Conservation (phyloP, 805 yeast genomes). For the Gaillardinia entomophila region DNA sequence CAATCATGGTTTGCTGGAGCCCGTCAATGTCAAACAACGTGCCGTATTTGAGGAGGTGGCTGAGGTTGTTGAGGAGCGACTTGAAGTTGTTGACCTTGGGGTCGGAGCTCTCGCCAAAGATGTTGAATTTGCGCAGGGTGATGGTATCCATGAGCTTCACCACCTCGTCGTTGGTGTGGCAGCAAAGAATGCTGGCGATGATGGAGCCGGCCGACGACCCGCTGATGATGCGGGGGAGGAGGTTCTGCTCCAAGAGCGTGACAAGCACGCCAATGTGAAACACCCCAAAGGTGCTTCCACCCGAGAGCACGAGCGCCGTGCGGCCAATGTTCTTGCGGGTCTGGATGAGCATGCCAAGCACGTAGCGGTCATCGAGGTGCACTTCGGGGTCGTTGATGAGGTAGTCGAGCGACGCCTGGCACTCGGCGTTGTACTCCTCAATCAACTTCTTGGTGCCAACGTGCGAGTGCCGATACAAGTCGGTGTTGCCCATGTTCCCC, state of each 20-base stretch:
- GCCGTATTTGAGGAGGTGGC: slow-evolving; percentile 71
- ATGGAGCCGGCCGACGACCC: slow-evolving; percentile 97
- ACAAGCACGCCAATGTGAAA: slow-evolving; percentile 89
- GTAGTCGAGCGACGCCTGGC: slow-evolving; percentile 43
- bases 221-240: slow-evolving; percentile 81
- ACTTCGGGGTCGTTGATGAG: slow-evolving; percentile 34
- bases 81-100: slow-evolving; percentile 38
- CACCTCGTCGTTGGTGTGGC: slow-evolving; percentile 70
- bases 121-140: slow-evolving; percentile 49
- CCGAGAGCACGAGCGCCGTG: slow-evolving; percentile 90
- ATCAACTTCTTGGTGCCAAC: slow-evolving; percentile 83
- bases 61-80: slow-evolving; percentile 34
- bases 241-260: slow-evolving; percentile 64
- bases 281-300: slow-evolving; percentile 93
- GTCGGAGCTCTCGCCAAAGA: slow-evolving; percentile 44
- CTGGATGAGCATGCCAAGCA: slow-evolving; percentile 75
- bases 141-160: slow-evolving; percentile 53
- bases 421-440: slow-evolving; percentile 78
- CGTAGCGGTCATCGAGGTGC: slow-evolving; percentile 58
- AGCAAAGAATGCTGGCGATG: slow-evolving; percentile 82
- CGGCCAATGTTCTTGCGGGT: slow-evolving; percentile 90
- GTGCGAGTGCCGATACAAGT: slow-evolving; percentile 69
- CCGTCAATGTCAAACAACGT: slow-evolving; percentile 81
- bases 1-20: slow-evolving; percentile 66
- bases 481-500: slow-evolving; percentile 81